Conservation (phyloP, 202 grass and related monocot genomes). For the Elaeis oleifera region DNA sequence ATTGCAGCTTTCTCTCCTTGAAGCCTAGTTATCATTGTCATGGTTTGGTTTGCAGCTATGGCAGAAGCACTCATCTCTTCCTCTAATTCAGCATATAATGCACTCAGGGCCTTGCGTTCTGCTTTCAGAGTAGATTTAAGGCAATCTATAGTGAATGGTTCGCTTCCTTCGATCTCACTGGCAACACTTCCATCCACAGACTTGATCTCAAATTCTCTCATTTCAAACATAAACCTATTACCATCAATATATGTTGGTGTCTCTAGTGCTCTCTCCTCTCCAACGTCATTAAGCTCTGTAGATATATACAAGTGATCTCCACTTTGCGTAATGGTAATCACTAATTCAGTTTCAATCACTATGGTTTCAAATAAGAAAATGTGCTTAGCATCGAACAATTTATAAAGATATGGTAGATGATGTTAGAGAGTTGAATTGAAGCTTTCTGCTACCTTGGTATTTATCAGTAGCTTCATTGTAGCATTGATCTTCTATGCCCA, state of each 20-base stretch:
- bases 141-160: slow-evolving; percentile 44
- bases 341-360: slow-evolving; percentile 5
- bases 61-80: slow-evolving; percentile 84
- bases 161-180: slow-evolving; percentile 45
- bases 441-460: slow-evolving; percentile 30
- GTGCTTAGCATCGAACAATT: not conserved
- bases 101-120: slow-evolving; percentile 48
- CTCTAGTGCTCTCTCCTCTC: slow-evolving; percentile 37
- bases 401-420: too few species aligned
- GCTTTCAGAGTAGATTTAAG: slow-evolving; percentile 64
- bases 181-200: slow-evolving; percentile 54
- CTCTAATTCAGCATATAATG: slow-evolving; percentile 76
- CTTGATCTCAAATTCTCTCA: slow-evolving; percentile 33
- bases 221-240: slow-evolving; percentile 36
- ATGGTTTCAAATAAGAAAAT: slow-evolving; percentile 9
- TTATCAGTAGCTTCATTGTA: slow-evolving; percentile 13
- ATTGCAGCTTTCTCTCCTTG: slow-evolving; percentile 99
- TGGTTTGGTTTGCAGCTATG: slow-evolving; percentile 86
- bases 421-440: not conserved
- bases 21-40: slow-evolving; percentile 98
- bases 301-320: slow-evolving; percentile 14
- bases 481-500: not conserved
- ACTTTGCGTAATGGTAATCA: slow-evolving; percentile 2
- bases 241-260: slow-evolving; percentile 39
- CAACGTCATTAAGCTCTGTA: slow-evolving; percentile 28